Base-by-base conservation (phyloP, 1,284 basidiomycete species). In the Pseudozyma sp. region DNA sequence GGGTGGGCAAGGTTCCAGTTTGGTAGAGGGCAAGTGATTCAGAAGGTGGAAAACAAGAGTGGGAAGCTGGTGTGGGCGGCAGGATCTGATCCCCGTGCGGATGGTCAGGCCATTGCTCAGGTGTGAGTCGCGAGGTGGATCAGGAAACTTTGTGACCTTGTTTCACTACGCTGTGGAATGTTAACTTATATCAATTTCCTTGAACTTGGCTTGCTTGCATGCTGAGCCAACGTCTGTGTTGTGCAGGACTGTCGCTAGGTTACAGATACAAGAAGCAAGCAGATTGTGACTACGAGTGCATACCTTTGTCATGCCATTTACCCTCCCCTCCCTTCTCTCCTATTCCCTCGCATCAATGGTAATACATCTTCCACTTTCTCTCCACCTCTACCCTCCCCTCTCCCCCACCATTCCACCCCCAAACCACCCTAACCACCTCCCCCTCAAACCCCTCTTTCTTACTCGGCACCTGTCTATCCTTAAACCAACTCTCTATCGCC, bases 51-150 rank as follows among this genome's bases (percentile, higher is more conserved):
- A 14, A 48, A 50, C 35, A 36, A 49, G 5, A 16, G 40, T 25
- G 79, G 71, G 4, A 63, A 58, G 54, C 48, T 77, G 12, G 77
- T 76, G 52, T 76, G 73, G 78, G 75, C 72, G 0, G 73, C 70
- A 0, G 73, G 75, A 3, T 56, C 50, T 19, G 77, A 76, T 59
- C 76, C 62, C 19, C 57, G 75, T 13, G 77, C 76, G 1, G 72
- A 96, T 83, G 94, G 94, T 11, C 92, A 94, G 79, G 94, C 93
- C 12, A 90, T 90, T 13, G 90, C 91, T n/a, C 93, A 96, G 83
- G 92, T 95, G 59, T 95, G 86, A 51, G 7, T 19, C 19, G 14
- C 12, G 38, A 34, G 18, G 8, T 11, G 31, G 19, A 9, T n/a
- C 44, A 43, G 9, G 38, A 47, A 35, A 40, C 25, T 31, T 6